Conservation (phyloP, 1,284 basidiomycete genomes). For the Apiotrichum sp. region DNA sequence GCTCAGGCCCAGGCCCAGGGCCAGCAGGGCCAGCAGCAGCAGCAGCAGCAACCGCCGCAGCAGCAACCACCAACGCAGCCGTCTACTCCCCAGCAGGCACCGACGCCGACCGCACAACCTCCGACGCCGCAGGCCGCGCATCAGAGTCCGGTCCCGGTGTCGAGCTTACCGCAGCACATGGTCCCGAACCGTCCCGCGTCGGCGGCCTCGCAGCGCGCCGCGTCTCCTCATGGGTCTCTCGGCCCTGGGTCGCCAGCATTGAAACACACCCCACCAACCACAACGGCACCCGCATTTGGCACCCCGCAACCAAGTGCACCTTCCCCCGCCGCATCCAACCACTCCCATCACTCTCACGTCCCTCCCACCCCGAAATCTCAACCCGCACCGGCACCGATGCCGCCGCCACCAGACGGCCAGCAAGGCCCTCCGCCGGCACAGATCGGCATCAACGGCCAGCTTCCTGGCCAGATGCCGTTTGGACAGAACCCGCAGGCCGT, state of each 20-base stretch:
- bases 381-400: constrained; percentile 9
- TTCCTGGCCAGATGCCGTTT: constrained; percentile 3
- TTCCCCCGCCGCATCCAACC: constrained; percentile 30
- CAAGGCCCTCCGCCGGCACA: too few species aligned
- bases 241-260: constrained; percentile 18
- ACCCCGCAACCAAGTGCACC: constrained; percentile 22
- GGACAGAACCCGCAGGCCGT: constrained; percentile 13
- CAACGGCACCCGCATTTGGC: constrained; percentile 6
- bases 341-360: constrained; percentile 23
- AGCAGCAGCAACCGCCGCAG: constrained; percentile 19
- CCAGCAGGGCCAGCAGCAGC: constrained; percentile 25
- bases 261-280: constrained; percentile 2
- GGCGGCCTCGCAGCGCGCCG: constrained; percentile 32
- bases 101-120: constrained; percentile 15
- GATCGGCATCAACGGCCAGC: constrained; percentile 11
- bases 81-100: constrained; percentile 3
- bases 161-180: constrained; percentile 41
- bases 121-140: constrained; percentile 20
- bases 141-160: constrained; percentile 24
- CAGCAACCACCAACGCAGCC: constrained; percentile 20
- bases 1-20: background rate
- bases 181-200: constrained; percentile 36
- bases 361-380: constrained; percentile 2
- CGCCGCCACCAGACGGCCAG: constrained; percentile 12
- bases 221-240: constrained; percentile 25